Percentiles rank a stretch among this genome's conserved stretches.
These are phyloP conservation scores for Zelopaecilomyces penicillatus DNA, from an alignment of 2,329 filamentous ascomycete species.

Conservation along the genomic window DNA sequence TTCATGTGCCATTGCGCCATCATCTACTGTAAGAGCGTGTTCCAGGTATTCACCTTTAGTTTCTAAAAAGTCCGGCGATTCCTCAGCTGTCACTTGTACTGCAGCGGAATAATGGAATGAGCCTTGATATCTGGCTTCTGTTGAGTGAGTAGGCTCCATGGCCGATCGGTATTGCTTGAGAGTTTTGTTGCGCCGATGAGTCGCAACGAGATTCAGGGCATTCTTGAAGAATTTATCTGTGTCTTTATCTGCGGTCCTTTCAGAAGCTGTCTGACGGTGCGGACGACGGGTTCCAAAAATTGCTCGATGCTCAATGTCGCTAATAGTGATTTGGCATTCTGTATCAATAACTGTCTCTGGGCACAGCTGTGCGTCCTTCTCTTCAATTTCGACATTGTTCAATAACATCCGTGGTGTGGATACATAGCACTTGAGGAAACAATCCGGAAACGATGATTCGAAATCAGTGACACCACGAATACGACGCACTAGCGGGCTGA, in stretches of 20 bases:
- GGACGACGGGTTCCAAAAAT: slow-evolving; percentile 1
- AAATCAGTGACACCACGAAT: slow-evolving; percentile 5
- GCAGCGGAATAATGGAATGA: background rate
- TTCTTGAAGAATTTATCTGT: too few relatives aligned
- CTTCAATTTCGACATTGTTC: background rate
- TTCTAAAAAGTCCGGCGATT: slow-evolving; percentile 2
- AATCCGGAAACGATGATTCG: slow-evolving; percentile 4
- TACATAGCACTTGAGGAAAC: slow-evolving; percentile 8
- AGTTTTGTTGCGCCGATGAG: too few relatives aligned
- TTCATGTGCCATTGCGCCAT: background rate
- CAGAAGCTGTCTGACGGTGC: background rate
- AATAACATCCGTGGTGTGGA: slow-evolving; percentile 2
- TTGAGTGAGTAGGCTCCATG: background rate
- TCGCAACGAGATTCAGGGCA: too few relatives aligned
- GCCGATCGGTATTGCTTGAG: too few relatives aligned
- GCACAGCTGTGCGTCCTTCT: background rate
- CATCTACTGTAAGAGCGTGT: background rate
- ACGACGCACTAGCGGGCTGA: slow-evolving; percentile 2
- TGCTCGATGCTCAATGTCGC: background rate
- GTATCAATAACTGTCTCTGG: background rate
- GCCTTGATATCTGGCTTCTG: background rate
- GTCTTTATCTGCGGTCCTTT: background rate
- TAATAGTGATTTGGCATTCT: background rate
- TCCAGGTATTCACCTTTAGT: slow-evolving; percentile 2
- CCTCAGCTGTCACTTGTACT: slow-evolving; percentile 1